Percentiles rank a stretch among this genome's conserved stretches.
These are phyloP conservation scores for Thalassiosira oceanica DNA, from an alignment of 352 stramenopile species.

Conservation along the genomic window DNA sequence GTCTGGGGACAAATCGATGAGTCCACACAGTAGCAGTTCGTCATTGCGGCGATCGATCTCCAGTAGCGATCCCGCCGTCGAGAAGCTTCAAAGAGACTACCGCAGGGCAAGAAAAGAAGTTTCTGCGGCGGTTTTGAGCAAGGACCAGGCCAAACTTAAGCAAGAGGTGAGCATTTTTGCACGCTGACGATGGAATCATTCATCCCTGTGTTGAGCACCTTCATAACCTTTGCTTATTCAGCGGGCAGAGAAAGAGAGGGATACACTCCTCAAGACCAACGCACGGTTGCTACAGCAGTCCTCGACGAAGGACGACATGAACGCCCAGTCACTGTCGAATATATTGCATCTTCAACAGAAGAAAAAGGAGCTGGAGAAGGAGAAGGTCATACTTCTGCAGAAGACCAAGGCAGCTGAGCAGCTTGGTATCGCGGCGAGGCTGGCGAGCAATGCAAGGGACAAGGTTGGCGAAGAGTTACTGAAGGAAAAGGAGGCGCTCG, in stretches of 20 bases:
- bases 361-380: constrained; percentile 63
- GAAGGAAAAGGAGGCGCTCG: constrained; percentile 56
- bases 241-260: constrained; percentile 66
- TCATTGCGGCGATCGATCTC: constrained; percentile 9
- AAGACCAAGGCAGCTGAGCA: constrained; percentile 68
- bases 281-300: constrained; percentile 67
- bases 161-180: constrained; percentile 41
- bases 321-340: constrained; percentile 75
- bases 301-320: constrained; percentile 81
- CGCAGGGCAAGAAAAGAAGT: constrained; percentile 67
- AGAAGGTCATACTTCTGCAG: constrained; percentile 70
- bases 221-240: constrained; percentile 8
- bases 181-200: constrained; percentile 1
- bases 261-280: constrained; percentile 68
- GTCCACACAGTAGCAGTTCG: constrained; percentile 10
- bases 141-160: constrained; percentile 72
- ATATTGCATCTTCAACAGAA: constrained; percentile 79
- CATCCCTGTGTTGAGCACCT: constrained; percentile 1
- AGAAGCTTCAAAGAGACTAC: constrained; percentile 69
- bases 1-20: constrained; percentile 12
- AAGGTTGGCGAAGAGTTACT: constrained; percentile 67
- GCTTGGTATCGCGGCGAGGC: constrained; percentile 60
- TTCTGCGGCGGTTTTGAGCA: constrained; percentile 55
- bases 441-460: constrained; percentile 73
- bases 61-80: constrained; percentile 14